Evolutionary conservation across 2,329 filamentous ascomycete genomes (phyloP), one percentile per base, ranked within the genome.

Genomic region (Exophiala viscosa): DNA sequence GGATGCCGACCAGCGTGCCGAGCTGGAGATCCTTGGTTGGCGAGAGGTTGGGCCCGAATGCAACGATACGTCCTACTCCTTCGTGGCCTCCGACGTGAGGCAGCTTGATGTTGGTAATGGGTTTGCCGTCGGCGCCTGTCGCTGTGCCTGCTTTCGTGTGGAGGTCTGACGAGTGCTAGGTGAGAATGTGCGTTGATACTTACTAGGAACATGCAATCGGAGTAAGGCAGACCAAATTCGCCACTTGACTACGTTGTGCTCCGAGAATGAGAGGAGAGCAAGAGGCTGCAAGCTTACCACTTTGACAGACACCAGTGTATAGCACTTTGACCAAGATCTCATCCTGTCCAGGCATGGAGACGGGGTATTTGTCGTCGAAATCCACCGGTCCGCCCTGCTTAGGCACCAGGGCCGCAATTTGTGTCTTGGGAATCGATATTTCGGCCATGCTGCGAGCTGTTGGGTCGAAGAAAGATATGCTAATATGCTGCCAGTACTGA

Each of bases 1-100:
- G 65, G 45, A 76, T 74, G 2, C 73, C 73, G 1, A 76, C 73
- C 7, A 73, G 57, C 0, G 57, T 64, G 13, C 72, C 72, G 4
- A 74, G 31, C 23, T 68, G 66, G 15, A 75, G 57, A 2, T 67
- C 66, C 2, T 65, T 61, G 5, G 20, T 44, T 10, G 49, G 50
- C 6, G 46, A 48, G 10, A 58, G 17, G 15, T 54, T 49, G 1
- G 71, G 66, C 0, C 73, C 73, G 4, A 75, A 60, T 0, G 65
- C 62, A 13, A 75, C 61, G 38, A 75, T 70, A 0, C 68, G 68
- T 1, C 72, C 73, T 13, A 75, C 67, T 1, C 73, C 73, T 65
- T 76, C 72, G 57, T 75, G 73, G 5, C 73, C 72, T 13, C 72
- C 72, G n/a, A 75, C 64, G 48, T 76, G 72, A 0, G 73, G 73